Evolutionary conservation across 306 rosid genomes (phyloP).

Genomic region (Lathyrus tuberosus): DNA sequence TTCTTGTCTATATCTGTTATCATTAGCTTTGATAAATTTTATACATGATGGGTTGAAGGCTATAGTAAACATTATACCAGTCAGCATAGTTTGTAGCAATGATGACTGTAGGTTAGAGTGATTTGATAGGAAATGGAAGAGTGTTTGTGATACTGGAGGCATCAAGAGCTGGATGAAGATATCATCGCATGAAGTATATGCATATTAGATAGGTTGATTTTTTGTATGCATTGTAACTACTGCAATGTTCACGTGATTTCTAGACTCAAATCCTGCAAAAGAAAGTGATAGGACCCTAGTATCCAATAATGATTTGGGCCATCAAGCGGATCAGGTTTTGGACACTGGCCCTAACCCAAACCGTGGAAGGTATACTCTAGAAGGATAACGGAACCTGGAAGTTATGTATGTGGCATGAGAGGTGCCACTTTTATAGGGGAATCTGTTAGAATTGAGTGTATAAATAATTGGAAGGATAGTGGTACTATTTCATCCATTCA

Average conservation of each 20-base stretch:
- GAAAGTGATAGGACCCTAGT: neutral
- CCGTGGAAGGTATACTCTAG: too few species aligned
- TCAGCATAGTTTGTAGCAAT: neutral
- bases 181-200: constrained; percentile 22
- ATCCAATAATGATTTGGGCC: too few species aligned
- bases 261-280: constrained; percentile 12
- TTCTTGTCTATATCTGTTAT: constrained; percentile 7
- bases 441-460: too few species aligned
- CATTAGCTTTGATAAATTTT: neutral
- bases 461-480: too few species aligned
- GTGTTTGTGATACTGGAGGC: constrained; percentile 27
- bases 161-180: constrained; percentile 26
- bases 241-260: constrained; percentile 20
- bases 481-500: too few species aligned
- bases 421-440: too few species aligned
- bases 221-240: constrained; percentile 11
- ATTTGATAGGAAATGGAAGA: constrained; percentile 21
- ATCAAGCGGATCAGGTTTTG: too few species aligned
- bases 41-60: constrained; percentile 26
- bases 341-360: too few species aligned
- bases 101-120: neutral
- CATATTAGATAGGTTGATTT: neutral
- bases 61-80: neutral
- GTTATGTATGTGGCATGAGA: too few species aligned
- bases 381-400: too few species aligned